Evolutionary conservation across 1,139 yeast species (phyloP), one percentile per base, ranked within the genome.

Genomic region (Suhomyces taliae): DNA sequence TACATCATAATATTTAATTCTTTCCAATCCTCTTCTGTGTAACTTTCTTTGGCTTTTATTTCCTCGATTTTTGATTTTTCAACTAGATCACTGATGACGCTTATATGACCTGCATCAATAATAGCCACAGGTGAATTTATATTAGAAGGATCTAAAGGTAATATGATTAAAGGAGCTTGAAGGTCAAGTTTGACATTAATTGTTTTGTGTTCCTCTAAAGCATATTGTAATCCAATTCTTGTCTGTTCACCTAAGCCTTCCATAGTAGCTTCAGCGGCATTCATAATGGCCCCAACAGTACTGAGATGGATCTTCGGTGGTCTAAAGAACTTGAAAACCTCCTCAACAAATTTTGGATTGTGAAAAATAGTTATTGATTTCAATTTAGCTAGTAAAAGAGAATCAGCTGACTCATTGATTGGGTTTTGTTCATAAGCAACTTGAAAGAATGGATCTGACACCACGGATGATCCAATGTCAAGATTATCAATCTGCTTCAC

Each of bases 31-130:
- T 79, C 77, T n/a, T 78, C 79, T 1, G 83, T 79, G 62, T 90
- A 90, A 51, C 77, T 81, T 40, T 80, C 80, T 61, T 89, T 83
- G 8, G 81, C 72, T 58, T 85, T 90, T 44, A 91, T 81, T 51
- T 85, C 85, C 44, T 85, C 84, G 36, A 90, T 79, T 43, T 81
- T 82, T 4, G 80, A 78, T 55, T 81, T 81, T 41, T 89, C 89
- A 2, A 86, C 96, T 40, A 91, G 74, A 53, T 90, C 93, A 63
- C 97, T 89, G 2, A 76, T 70, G 7, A 93, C 83, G 57, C 91
- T 85, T 33, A 95, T 85, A 64, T 93, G 97, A 59, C 99, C 99
- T 11, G 98, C 97, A 76, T 95, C 99, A 47, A 95, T 74, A 11
- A 93, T 82, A 5, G 93, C 91, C 51, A 96, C 96, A 0, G 97